These are phyloP conservation scores for Schizonepeta tenuifolia DNA, from an alignment of 257 asterid species.

Conservation along the genomic window DNA sequence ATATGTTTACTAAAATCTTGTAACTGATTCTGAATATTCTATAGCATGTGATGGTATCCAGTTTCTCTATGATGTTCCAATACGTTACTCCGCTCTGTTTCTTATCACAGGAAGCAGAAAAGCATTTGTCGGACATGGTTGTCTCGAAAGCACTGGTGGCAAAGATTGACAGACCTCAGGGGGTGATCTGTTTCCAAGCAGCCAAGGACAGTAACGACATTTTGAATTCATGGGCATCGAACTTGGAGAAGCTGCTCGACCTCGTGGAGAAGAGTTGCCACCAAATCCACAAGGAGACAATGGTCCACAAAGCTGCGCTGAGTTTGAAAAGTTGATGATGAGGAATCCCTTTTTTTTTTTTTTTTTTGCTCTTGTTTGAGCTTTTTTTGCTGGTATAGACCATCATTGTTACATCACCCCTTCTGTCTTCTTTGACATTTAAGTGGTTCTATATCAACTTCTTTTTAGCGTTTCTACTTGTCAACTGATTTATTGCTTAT, in stretches of 20 bases:
- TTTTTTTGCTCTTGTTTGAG: too few relatives aligned
- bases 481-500: constrained; percentile 11
- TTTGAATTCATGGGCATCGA: constrained; percentile 78
- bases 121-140: constrained; percentile 92
- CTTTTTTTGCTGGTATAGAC: background rate
- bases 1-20: background rate
- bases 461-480: constrained; percentile 21
- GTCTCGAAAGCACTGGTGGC: constrained; percentile 86
- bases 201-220: constrained; percentile 89
- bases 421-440: background rate
- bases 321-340: constrained; percentile 44
- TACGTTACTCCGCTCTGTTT: background rate
- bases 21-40: background rate
- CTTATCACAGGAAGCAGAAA: constrained; percentile 72
- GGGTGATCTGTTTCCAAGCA: constrained; percentile 73
- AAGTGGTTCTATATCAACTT: background rate
- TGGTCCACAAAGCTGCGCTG: constrained; percentile 85
- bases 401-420: background rate
- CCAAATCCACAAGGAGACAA: constrained; percentile 96
- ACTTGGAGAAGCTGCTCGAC: constrained; percentile 94
- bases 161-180: constrained; percentile 84
- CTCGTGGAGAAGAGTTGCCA: constrained; percentile 98
- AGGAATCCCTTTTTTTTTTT: too few relatives aligned
- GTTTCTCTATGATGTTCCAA: background rate
- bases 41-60: too few relatives aligned